Conservation (phyloP, 192 early-diverging fungal species). For the Coemansia erecta region DNA sequence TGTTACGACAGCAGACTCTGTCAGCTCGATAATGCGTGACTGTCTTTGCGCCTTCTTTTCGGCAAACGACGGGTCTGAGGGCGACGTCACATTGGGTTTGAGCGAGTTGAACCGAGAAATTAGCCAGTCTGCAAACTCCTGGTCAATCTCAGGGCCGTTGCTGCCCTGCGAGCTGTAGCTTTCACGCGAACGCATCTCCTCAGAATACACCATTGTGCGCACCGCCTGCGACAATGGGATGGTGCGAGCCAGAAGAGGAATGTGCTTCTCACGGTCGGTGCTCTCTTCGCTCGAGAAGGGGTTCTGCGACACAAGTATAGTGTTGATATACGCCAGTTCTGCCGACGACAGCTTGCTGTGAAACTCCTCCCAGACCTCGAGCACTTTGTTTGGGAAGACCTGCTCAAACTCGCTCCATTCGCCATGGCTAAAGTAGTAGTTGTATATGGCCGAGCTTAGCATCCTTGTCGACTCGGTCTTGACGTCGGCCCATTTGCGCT, state of each 20-base stretch:
- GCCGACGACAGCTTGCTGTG: conserved; percentile 30
- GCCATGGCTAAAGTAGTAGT: conserved; percentile 53
- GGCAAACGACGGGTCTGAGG: conserved; percentile 20
- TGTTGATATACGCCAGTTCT: conserved; percentile 40
- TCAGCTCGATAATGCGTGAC: conserved; percentile 2
- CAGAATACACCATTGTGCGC: conserved; percentile 39
- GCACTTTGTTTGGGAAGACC: conserved; percentile 43
- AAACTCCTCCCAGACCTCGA: conserved; percentile 45
- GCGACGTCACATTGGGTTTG: conserved; percentile 22
- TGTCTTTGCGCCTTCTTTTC: conserved; percentile 12
- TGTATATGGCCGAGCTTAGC: conserved; percentile 54
- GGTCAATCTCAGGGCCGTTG: conserved; percentile 29
- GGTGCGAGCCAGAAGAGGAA: conserved; percentile 40
- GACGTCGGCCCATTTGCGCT: conserved; percentile 46
- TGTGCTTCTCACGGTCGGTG: conserved; percentile 30
- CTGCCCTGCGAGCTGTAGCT: conserved; percentile 41
- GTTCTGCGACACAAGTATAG: conserved; percentile 47
- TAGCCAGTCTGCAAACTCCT: conserved; percentile 51
- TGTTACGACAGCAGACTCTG: not conserved
- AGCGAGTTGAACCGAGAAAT: conserved; percentile 42
- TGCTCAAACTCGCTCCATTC: conserved; percentile 50
- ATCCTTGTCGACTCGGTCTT: conserved; percentile 47
- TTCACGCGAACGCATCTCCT: conserved; percentile 42
- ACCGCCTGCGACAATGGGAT: conserved; percentile 45
- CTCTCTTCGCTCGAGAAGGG: conserved; percentile 33